Base-by-base conservation (phyloP, 257 asterid genomes). In the Echites panduratus region DNA sequence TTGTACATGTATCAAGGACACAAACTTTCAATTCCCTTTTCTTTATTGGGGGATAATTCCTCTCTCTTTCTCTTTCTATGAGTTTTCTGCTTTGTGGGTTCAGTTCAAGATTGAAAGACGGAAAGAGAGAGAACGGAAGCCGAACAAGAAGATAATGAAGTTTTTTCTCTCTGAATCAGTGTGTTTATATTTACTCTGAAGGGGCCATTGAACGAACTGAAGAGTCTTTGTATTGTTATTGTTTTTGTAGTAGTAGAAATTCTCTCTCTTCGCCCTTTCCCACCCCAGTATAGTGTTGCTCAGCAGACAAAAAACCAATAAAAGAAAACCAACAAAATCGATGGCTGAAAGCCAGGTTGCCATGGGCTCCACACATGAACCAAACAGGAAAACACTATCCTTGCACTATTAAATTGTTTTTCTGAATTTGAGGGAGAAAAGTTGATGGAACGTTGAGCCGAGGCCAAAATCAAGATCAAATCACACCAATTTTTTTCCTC, bases 321-420 rank as follows among this genome's bases (percentile, higher is more conserved):
- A 40, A 22, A 43, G 54, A 77, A 75, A 74, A 52, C 72, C 71
- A 75, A 70, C 75, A 74, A 70, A 71, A 72, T 69, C 27, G 54
- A 75, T 72, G 72, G 81, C 65, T 52, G 76, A 70, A 50, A 66
- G 71, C 79, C 84, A 77, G 58, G 58, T 79, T 75, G 83, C 61
- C 57, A 43, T 62, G 75, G 81, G 79, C 38, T 81, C 82, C 82
- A 74, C 82, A 27, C 20, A 19, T 56, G 78, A 67, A 67, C 52
- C 72, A 67, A 58, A 54, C 70, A 73, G 50, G 68, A 65, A 61
- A 70, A 54, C 26, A 19, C 26, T 38, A 27, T 9, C 66, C 54
- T 9, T 65, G 0, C 26, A 32, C 77, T 32, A 52, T 2, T 13
- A 49, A 63, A 63, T 24, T 12, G 56, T 32, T 53, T n/a, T 53